Conservation (phyloP, 495 filamentous ascomycete species). For the Trypethelium eluteriae region DNA sequence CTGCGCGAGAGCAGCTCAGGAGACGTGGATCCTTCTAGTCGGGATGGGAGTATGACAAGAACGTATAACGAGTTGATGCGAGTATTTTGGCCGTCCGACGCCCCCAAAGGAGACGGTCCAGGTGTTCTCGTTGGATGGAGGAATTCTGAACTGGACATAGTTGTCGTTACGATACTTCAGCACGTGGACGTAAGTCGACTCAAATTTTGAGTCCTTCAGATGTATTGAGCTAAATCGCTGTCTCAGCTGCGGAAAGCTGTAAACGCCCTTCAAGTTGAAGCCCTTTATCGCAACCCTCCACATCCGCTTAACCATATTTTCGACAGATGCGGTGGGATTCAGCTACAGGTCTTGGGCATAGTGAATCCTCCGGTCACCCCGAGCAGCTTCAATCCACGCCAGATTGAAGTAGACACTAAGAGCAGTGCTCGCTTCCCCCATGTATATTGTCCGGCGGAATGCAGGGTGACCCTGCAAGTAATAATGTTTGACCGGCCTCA, state of each 20-base stretch:
- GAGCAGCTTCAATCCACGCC: constrained; percentile 54
- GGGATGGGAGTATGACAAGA: constrained; percentile 74
- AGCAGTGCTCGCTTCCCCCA: constrained; percentile 53
- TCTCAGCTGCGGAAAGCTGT: constrained; percentile 65
- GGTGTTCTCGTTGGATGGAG: constrained; percentile 93
- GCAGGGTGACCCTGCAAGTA: constrained; percentile 65
- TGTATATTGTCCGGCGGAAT: constrained; percentile 59
- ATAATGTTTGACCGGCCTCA: constrained; percentile 82
- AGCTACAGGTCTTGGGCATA: constrained; percentile 78
- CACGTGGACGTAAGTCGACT: constrained; percentile 69
- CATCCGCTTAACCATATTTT: constrained; percentile 76
- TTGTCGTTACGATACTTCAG: constrained; percentile 82
- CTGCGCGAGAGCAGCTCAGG: constrained; percentile 88
- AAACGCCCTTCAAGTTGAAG: constrained; percentile 74
- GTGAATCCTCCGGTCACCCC: constrained; percentile 54
- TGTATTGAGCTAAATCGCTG: constrained; percentile 12
- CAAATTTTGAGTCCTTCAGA: background rate
- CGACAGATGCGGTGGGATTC: constrained; percentile 69
- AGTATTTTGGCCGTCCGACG: constrained; percentile 95
- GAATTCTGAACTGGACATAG: constrained; percentile 83
- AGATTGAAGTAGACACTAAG: constrained; percentile 61
- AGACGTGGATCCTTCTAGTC: constrained; percentile 87
- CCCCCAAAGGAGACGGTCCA: constrained; percentile 53
- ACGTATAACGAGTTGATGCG: constrained; percentile 75
- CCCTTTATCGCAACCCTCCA: constrained; percentile 72